Evolutionary conservation across 2,329 filamentous ascomycete genomes (phyloP).

Genomic region (Tothia fuscella): DNA sequence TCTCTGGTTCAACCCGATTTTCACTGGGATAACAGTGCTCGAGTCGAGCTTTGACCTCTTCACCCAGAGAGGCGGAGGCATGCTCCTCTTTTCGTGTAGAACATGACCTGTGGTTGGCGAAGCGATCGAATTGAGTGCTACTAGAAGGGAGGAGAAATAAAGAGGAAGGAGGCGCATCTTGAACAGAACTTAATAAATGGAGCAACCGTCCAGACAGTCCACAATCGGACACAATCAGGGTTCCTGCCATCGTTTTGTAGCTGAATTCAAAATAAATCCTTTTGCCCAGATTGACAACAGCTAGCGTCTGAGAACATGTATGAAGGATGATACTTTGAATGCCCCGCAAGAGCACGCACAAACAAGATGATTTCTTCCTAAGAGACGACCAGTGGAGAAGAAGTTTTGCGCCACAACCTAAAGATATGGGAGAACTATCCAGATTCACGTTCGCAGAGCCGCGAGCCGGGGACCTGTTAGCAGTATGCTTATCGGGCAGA

Average conservation of each 20-base stretch:
- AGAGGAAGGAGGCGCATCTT: slow-evolving; percentile 1
- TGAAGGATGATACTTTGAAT: background rate
- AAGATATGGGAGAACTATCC: too few relatives aligned
- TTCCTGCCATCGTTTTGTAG: slow-evolving; percentile 5
- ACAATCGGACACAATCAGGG: background rate
- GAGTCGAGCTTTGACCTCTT: slow-evolving; percentile 14
- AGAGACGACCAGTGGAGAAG: too few relatives aligned
- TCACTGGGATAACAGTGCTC: slow-evolving; percentile 17
- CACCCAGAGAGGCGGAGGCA: slow-evolving; percentile 14
- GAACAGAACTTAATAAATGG: background rate
- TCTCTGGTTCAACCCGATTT: slow-evolving; percentile 19
- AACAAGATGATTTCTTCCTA: background rate
- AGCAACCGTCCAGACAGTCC: slow-evolving; percentile 7
- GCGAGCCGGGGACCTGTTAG: too few relatives aligned
- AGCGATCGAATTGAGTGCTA: background rate
- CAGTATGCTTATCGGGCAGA: too few relatives aligned
- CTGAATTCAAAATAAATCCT: too few relatives aligned
- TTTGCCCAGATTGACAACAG: too few relatives aligned
- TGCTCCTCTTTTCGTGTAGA: slow-evolving; percentile 20
- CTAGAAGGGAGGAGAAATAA: background rate
- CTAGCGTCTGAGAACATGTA: too few relatives aligned
- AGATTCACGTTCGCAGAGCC: too few relatives aligned
- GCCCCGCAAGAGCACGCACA: background rate
- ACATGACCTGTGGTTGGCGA: slow-evolving; percentile 13
- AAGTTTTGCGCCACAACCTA: too few relatives aligned